Conservation (phyloP, 352 stramenopile species). For the Pythium insidiosum region DNA sequence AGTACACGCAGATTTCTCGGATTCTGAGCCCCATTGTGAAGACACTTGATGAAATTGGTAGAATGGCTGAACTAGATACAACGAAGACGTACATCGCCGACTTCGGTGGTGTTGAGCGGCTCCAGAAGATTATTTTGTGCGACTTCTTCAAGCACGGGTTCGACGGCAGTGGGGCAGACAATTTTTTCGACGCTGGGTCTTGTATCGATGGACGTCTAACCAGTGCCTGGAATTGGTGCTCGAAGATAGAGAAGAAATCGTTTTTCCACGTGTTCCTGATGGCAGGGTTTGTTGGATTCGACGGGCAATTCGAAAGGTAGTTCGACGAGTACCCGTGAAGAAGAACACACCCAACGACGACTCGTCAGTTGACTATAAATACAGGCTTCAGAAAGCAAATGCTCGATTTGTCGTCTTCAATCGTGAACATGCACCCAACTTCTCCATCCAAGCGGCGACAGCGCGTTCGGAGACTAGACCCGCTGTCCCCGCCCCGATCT, state of each 20-base stretch:
- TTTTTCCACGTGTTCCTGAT: slow-evolving; percentile 91
- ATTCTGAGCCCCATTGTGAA: slow-evolving; percentile 60
- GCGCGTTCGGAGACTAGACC: too few species aligned
- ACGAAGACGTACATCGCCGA: slow-evolving; percentile 65
- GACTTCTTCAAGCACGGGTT: slow-evolving; percentile 94
- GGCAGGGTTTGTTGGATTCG: slow-evolving; percentile 89
- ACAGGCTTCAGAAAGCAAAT: neutral
- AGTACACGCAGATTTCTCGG: slow-evolving; percentile 88
- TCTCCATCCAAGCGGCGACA: too few species aligned
- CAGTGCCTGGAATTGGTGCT: slow-evolving; percentile 92
- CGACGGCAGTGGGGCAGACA: slow-evolving; percentile 88
- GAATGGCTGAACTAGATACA: slow-evolving; percentile 29
- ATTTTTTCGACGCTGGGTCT: slow-evolving; percentile 69
- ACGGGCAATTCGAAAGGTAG: slow-evolving; percentile 89
- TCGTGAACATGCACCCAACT: too few species aligned
- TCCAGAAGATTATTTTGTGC: slow-evolving; percentile 77
- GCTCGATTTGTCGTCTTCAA: neutral
- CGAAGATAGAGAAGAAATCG: slow-evolving; percentile 84
- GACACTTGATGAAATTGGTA: slow-evolving; percentile 39
- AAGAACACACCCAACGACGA: slow-evolving; percentile 10
- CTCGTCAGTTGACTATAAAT: neutral
- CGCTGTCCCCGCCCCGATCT: too few species aligned
- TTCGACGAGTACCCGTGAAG: too few species aligned
- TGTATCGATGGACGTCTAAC: slow-evolving; percentile 92
- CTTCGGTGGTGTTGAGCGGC: slow-evolving; percentile 52